Evolutionary conservation across 768 basidiomycete genomes (phyloP).

Genomic region (Boletus insuetus): DNA sequence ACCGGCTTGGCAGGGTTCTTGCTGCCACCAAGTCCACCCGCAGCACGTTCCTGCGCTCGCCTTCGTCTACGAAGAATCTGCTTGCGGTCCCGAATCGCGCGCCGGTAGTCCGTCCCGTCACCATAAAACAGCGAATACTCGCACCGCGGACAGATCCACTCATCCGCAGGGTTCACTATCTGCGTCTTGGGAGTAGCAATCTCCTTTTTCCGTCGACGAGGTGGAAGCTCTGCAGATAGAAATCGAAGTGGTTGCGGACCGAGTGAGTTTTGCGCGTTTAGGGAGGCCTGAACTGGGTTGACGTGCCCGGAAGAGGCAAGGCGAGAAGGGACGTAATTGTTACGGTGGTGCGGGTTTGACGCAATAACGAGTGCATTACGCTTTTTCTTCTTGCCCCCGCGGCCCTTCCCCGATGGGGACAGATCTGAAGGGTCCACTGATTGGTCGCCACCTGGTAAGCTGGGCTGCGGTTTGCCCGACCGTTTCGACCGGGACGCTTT

Average conservation of each 20-base stretch:
- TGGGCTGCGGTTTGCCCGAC: constrained; percentile 37
- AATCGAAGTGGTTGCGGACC: constrained; percentile 65
- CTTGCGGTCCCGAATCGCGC: constrained; percentile 69
- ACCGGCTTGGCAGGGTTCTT: constrained; percentile 20
- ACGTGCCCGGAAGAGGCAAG: constrained; percentile 51
- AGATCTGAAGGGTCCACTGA: constrained; percentile 40
- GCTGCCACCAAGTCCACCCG: constrained; percentile 30
- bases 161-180: constrained; percentile 65
- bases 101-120: constrained; percentile 63
- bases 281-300: constrained; percentile 37
- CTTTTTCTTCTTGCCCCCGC: constrained; percentile 84
- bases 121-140: constrained; percentile 92
- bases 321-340: constrained; percentile 90
- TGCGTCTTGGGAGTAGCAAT: constrained; percentile 28
- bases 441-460: constrained; percentile 33
- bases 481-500: constrained; percentile 38
- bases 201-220: constrained; percentile 36
- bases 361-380: constrained; percentile 87
- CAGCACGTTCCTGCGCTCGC: constrained; percentile 68
- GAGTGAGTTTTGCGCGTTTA: constrained; percentile 47
- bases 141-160: constrained; percentile 94
- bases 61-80: constrained; percentile 71
- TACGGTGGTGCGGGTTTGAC: constrained; percentile 91
- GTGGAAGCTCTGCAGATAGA: constrained; percentile 64
- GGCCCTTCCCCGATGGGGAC: constrained; percentile 28